Evolutionary conservation across 2,329 filamentous ascomycete genomes (phyloP).

Genomic region (Cladophialophora chaetospira): DNA sequence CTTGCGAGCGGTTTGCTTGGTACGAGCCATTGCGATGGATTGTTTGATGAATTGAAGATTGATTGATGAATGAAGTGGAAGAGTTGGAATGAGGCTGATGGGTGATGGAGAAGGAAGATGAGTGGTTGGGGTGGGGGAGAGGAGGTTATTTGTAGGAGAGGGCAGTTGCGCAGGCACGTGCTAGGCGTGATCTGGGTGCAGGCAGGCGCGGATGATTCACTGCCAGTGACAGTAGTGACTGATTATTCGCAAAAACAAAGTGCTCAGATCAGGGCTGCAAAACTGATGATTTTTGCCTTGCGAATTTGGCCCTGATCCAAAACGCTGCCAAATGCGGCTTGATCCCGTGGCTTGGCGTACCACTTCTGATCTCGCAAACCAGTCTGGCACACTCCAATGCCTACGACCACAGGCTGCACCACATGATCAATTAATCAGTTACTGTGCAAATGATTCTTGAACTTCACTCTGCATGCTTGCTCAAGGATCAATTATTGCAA

Average conservation of each 20-base stretch:
- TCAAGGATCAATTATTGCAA: constrained; percentile 22
- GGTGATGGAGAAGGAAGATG: constrained; percentile 36
- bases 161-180: constrained; percentile 31
- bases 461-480: background rate
- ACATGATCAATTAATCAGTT: constrained; percentile 20
- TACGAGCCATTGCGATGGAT: constrained; percentile 50
- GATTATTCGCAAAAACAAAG: constrained; percentile 20
- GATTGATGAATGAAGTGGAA: constrained; percentile 39
- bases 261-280: constrained; percentile 27
- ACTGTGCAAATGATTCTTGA: constrained; percentile 19
- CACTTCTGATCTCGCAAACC: constrained; percentile 22
- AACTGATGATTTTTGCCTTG: constrained; percentile 12
- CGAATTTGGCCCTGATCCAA: constrained; percentile 26
- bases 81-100: constrained; percentile 36
- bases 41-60: constrained; percentile 27
- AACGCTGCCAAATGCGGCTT: constrained; percentile 23
- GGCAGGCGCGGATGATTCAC: background rate
- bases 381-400: background rate
- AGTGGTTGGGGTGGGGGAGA: constrained; percentile 28
- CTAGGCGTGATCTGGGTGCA: constrained; percentile 19
- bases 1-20: constrained; percentile 57
- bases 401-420: constrained; percentile 7
- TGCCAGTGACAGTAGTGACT: constrained; percentile 1
- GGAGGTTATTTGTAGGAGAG: constrained; percentile 31
- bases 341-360: constrained; percentile 30